These are phyloP conservation scores for Erythrophleum ivorense DNA, from an alignment of 331 rosid genomes.

Conservation along the genomic window DNA sequence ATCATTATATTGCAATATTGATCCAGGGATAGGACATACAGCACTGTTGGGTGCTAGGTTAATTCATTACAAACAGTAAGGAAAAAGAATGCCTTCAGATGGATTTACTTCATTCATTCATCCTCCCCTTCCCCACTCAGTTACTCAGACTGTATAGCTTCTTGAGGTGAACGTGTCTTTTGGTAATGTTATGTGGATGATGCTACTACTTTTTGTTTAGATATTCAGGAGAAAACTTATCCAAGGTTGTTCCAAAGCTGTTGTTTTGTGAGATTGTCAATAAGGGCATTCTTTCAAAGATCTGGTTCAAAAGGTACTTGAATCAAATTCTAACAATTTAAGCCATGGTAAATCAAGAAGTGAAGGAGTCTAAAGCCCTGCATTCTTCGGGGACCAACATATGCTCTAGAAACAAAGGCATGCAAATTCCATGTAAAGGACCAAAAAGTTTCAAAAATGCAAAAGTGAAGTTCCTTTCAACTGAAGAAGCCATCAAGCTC, in stretches of 20 bases:
- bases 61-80: too few relatives aligned
- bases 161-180: background rate
- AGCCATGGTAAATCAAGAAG: background rate
- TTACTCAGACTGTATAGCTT: background rate
- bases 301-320: background rate
- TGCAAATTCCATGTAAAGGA: too few relatives aligned
- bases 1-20: background rate
- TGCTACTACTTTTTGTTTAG: background rate
- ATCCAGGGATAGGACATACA: background rate
- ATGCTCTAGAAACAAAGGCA: background rate
- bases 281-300: background rate
- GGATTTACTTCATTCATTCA: too few relatives aligned
- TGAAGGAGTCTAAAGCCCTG: background rate
- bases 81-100: too few relatives aligned
- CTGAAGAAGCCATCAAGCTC: background rate
- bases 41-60: background rate
- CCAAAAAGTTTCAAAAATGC: too few relatives aligned
- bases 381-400: background rate
- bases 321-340: background rate
- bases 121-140: background rate
- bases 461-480: slow-evolving; percentile 7
- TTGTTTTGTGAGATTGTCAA: background rate
- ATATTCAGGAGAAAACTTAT: background rate
- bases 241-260: background rate
- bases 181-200: too few relatives aligned